Evolutionary conservation across 176 grass and related monocot species (phyloP), one percentile per base, ranked within the genome.

Genomic region (Triticum timopheevii): DNA sequence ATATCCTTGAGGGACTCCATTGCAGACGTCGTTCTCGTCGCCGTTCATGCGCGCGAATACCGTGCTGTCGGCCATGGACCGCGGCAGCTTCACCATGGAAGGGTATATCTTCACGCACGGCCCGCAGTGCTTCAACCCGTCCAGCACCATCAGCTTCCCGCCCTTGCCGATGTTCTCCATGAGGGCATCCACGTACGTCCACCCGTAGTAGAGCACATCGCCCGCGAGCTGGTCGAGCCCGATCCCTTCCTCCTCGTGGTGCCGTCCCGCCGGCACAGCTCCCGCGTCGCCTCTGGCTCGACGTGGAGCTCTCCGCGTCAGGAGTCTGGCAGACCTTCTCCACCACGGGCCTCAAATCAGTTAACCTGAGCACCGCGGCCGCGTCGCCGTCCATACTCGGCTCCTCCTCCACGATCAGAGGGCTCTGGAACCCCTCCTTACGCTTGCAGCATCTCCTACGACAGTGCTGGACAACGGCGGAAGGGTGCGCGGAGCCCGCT

Each of bases 51-150:
- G 88, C 3, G 96, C 93, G 85, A 98, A 98, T 11, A 95, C 93
- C 35, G 35, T 36, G 6, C 35, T 36, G 35, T 36, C 35, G 35
- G 6, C 35, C 35, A 95, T 98, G 50, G 90, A 84, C 4, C 69
- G 63, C 4, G 90, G 7, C 35, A 95, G 84, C 86, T 95, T 98
- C 7, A 98, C 19, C 11, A 98, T 92, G 39, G 93, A 94, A 3
- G 96, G 93, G 86, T 95, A 98, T 47, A 98, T 92, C 96, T 95
- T 98, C 24, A 95, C 92, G 81, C 93, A 98, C 3, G 96, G 92
- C 13, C 96, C 93, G 79, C 96, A 98, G 61, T 89, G 81, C 90
- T 98, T 98, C 38, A 98, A 92, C 1, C 96, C 96, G 83, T 98
- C 96, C n/a, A 98, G 92, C 78, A 98, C 93, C 17, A 98, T 31